Base-by-base conservation (phyloP, 2,329 filamentous ascomycete genomes). In the Nannizzia gypsea region DNA sequence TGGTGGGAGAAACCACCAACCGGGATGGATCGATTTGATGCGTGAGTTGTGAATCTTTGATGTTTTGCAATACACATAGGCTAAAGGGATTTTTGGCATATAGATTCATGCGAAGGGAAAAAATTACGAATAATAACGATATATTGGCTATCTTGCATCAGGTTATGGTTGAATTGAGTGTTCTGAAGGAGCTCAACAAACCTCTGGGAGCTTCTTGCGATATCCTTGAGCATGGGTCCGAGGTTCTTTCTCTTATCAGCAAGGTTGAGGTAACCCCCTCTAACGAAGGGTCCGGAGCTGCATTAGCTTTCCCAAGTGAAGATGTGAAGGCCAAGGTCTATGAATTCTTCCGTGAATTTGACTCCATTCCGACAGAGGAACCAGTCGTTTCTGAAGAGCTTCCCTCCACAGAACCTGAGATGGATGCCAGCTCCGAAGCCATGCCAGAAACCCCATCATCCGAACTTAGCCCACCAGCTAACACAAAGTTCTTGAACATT, bases 401-500 rank as follows among this genome's bases (percentile, higher is more conserved):
- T 36, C 34, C 20, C 15, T 56, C 54, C 8, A 56, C 31, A 2
- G 38, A 40, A 22, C n/a, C 26, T 2, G 54, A 42, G 46, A 20
- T 42, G 46, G 59, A 31, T 48, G 6, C 44, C 56, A 58, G 2
- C 22, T 55, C 34, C 22, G 52, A 9, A 54, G 24, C 4, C 52
- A 62, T 42, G 11, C 56, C 17, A 34, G 44, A 59, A 36, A 56
- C 57, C 17, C 54, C 44, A 28, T 48, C 58, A 24, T 28, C 11
- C 28, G 57, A 52, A 31, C 9, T 59, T 50, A 52, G 36, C n/a
- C 57, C 34, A 13, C 62, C 64, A n/a, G 59, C 44, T 56, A 78
- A 81, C 61, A 66, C 72, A 9, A 77, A 76, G 58, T 89, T 85
- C 84, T 81, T 83, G 69, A 66, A 73, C 4, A 72, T 85, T 13